These are phyloP conservation scores for Exophiala sideris DNA, from an alignment of 2,329 filamentous ascomycete genomes.

Conservation along the genomic window DNA sequence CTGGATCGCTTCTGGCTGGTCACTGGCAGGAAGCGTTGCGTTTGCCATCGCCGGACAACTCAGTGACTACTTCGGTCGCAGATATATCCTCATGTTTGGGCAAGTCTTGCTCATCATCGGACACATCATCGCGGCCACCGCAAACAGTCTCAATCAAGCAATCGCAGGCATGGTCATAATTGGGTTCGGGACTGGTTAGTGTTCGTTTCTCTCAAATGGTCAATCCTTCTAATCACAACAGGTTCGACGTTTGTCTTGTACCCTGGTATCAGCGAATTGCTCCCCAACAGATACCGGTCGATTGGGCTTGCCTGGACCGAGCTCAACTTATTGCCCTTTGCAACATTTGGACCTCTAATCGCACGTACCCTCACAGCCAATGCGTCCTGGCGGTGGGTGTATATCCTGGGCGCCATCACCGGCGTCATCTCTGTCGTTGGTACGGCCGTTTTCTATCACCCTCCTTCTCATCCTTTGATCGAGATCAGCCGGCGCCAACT, in stretches of 20 bases:
- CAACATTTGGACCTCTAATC: too few relatives aligned
- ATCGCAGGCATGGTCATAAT: slow-evolving; percentile 20
- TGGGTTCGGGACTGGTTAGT: slow-evolving; percentile 19
- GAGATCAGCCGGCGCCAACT: too few relatives aligned
- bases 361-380: too few relatives aligned
- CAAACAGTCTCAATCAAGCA: slow-evolving; percentile 13
- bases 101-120: slow-evolving; percentile 16
- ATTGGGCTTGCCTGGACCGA: too few relatives aligned
- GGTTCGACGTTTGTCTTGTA: slow-evolving; percentile 10
- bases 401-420: slow-evolving; percentile 10
- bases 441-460: not conserved
- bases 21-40: slow-evolving; percentile 3
- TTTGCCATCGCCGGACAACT: slow-evolving; percentile 15
- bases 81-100: slow-evolving; percentile 18
- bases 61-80: slow-evolving; percentile 19
- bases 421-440: slow-evolving; percentile 14
- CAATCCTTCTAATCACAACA: not conserved
- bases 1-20: slow-evolving; percentile 6
- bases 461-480: not conserved
- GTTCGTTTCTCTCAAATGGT: slow-evolving; percentile 23
- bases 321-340: too few relatives aligned
- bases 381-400: slow-evolving; percentile 19
- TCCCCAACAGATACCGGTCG: too few relatives aligned
- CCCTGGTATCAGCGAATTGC: slow-evolving; percentile 11
- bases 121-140: slow-evolving; percentile 18